Percentiles rank a stretch among this genome's conserved stretches.
Conservation (phyloP, 495 filamentous ascomycete genomes). For the Penicillium riverlandense region DNA sequence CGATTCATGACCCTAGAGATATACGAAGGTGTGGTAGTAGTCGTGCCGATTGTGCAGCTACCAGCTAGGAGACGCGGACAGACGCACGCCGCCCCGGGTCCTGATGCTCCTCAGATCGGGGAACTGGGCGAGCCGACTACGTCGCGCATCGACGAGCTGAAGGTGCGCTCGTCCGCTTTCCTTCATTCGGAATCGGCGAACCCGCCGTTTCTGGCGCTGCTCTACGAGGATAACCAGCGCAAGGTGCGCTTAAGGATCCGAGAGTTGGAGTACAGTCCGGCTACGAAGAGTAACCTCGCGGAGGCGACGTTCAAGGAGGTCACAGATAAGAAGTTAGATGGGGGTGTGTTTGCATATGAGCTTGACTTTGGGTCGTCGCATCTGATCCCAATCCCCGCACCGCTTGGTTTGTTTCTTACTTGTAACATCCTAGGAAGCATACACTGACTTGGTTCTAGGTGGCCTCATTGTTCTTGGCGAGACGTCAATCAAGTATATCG, state of each 20-base stretch:
- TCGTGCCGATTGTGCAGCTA: constrained; percentile 57
- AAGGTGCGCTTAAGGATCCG: constrained; percentile 57
- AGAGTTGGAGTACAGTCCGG: constrained; percentile 44
- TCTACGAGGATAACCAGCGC: constrained; percentile 68
- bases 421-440: background rate
- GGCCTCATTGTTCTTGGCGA: constrained; percentile 82
- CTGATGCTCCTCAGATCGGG: constrained; percentile 38
- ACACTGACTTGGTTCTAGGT: constrained; percentile 28
- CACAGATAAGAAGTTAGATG: constrained; percentile 24
- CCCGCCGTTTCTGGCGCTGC: constrained; percentile 70
- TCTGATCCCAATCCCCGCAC: constrained; percentile 73
- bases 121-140: constrained; percentile 63
- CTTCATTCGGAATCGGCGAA: constrained; percentile 58
- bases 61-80: constrained; percentile 46
- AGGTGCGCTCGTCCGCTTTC: constrained; percentile 75
- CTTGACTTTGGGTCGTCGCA: constrained; percentile 68
- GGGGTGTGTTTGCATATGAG: constrained; percentile 42
- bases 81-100: constrained; percentile 14
- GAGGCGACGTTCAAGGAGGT: constrained; percentile 47
- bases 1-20: constrained; percentile 78
- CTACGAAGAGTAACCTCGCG: constrained; percentile 34
- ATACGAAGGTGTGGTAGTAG: constrained; percentile 80
- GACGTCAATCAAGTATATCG: constrained; percentile 74
- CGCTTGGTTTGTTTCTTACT: constrained; percentile 36
- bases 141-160: constrained; percentile 77